phyloP scores from a whole-genome alignment of 2,329 filamentous ascomycete genomes.

The Tolypocladium cylindrosporum region DNA sequence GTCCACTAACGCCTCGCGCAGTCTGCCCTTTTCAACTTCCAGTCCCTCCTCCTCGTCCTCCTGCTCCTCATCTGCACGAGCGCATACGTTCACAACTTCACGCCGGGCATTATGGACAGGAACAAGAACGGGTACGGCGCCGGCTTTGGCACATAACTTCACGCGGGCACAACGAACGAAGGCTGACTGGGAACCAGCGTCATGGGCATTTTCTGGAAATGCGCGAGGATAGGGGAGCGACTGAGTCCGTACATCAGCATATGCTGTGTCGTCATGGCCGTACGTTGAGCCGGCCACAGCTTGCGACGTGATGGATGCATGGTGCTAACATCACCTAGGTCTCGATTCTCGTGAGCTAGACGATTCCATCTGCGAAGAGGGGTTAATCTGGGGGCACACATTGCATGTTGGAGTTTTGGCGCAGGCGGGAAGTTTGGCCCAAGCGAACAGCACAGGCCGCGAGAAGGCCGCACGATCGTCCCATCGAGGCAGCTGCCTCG shows the following conservation, averaged over 20 bases:
- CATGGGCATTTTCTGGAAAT: constrained; percentile 92
- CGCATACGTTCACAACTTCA: constrained; percentile 83
- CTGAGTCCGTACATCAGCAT: constrained; percentile 92
- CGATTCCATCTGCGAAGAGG: constrained; percentile 3
- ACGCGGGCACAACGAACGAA: background rate
- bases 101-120: constrained; percentile 81
- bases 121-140: constrained; percentile 74
- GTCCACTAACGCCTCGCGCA: constrained; percentile 23
- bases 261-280: constrained; percentile 90
- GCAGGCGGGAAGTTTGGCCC: background rate
- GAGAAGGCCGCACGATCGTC: background rate
- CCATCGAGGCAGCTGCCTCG: background rate
- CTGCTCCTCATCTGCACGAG: constrained; percentile 94
- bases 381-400: background rate
- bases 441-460: background rate
- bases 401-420: background rate
- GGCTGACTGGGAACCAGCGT: constrained; percentile 35
- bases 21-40: constrained; percentile 98
- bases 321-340: constrained; percentile 13
- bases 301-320: background rate
- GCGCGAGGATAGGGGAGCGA: constrained; percentile 81
- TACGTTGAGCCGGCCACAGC: constrained; percentile 27
- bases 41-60: constrained; percentile 88
- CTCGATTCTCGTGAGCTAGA: constrained; percentile 27
- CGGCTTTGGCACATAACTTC: background rate